Conservation (phyloP, 176 grass and related monocot species). For the Avena eriantha region DNA sequence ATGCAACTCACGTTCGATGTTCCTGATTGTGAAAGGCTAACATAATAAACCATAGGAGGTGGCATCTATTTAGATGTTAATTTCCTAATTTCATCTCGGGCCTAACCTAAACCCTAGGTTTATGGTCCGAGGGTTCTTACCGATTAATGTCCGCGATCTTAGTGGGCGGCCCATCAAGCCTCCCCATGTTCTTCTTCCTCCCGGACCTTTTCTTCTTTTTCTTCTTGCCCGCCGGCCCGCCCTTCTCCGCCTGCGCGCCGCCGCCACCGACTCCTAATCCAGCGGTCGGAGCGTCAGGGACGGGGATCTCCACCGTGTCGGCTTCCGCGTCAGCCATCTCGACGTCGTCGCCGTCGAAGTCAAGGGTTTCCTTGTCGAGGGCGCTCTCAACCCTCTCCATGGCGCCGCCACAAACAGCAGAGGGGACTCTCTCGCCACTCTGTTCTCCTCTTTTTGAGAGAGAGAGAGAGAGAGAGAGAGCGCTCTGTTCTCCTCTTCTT, state of each 20-base stretch:
- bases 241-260: constrained; percentile 35
- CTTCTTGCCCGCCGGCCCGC: constrained; percentile 36
- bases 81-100: not conserved
- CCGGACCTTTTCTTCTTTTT: constrained; percentile 53
- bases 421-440: not conserved
- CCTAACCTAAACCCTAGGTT: constrained; percentile 46
- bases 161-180: constrained; percentile 54
- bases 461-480: too few species aligned
- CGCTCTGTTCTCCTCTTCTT: not conserved
- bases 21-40: not conserved
- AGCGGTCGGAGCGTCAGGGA: not conserved
- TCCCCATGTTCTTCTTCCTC: constrained; percentile 47
- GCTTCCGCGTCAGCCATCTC: constrained; percentile 75
- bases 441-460: not conserved
- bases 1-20: not conserved
- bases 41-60: not conserved
- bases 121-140: constrained; percentile 41
- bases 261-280: not conserved
- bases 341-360: constrained; percentile 54
- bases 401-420: constrained; percentile 4
- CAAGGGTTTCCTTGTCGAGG: constrained; percentile 51
- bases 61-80: not conserved
- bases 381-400: constrained; percentile 50
- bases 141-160: constrained; percentile 75
- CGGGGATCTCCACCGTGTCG: constrained; percentile 31